phyloP scores from a whole-genome alignment of 2,329 filamentous ascomycete genomes.

The Aspergillus proliferans region DNA sequence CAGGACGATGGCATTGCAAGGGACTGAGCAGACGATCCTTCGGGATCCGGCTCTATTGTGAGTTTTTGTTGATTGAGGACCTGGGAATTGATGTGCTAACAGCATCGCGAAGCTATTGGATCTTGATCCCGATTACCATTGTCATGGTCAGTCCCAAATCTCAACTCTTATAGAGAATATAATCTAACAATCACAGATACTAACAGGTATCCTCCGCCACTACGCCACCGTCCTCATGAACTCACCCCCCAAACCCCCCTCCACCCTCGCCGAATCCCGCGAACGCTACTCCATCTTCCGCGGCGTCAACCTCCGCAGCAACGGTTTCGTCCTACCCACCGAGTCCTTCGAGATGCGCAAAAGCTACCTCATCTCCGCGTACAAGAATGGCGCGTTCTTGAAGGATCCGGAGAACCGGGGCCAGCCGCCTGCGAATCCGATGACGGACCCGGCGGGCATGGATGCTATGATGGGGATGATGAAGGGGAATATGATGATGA shows the following conservation, averaged over 20 bases:
- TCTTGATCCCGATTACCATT: constrained; percentile 90
- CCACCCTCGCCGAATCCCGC: constrained; percentile 55
- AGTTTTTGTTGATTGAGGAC: constrained; percentile 26
- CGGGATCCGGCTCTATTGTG: constrained; percentile 97
- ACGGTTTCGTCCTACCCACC: constrained; percentile 73
- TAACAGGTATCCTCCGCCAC: constrained; percentile 92
- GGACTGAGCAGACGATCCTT: constrained; percentile 89
- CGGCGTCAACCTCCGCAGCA: constrained; percentile 75
- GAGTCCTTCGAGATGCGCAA: constrained; percentile 74
- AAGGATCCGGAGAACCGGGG: constrained; percentile 83
- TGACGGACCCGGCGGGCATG: constrained; percentile 94
- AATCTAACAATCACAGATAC: constrained; percentile 50
- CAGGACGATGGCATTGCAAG: constrained; percentile 65
- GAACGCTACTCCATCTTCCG: constrained; percentile 82
- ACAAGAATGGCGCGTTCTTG: constrained; percentile 78
- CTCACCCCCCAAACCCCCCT: constrained; percentile 69
- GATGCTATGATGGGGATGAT: constrained; percentile 99
- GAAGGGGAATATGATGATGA: constrained; percentile 99
- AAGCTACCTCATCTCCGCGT: constrained; percentile 71
- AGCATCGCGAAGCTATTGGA: constrained; percentile 74
- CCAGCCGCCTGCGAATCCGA: constrained; percentile 84
- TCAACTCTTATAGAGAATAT: neutral
- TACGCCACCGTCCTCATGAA: constrained; percentile 92
- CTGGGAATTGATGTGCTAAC: constrained; percentile 10
- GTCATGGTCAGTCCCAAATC: constrained; percentile 65